These are phyloP conservation scores for Fusarium torreyae DNA, from an alignment of 2,329 filamentous ascomycete genomes.

Conservation along the genomic window DNA sequence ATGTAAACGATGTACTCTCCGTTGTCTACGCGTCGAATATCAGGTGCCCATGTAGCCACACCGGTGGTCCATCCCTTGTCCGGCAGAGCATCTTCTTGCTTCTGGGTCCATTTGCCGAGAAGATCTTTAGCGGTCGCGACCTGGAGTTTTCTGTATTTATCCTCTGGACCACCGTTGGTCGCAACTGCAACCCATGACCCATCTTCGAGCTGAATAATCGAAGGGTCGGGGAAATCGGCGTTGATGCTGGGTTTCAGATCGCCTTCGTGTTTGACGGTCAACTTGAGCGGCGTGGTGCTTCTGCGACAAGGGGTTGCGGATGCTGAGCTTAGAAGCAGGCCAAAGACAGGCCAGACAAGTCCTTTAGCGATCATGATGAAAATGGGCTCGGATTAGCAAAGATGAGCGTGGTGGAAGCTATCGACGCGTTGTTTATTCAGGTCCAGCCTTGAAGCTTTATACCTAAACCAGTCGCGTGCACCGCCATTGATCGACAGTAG, in stretches of 20 bases:
- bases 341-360: neutral
- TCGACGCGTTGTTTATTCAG: too few species aligned
- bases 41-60: slow-evolving; percentile 16
- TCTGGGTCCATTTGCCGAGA: slow-evolving; percentile 9
- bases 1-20: slow-evolving; percentile 23
- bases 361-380: neutral
- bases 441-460: neutral
- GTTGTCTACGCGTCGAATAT: slow-evolving; percentile 8
- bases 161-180: slow-evolving; percentile 4
- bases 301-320: neutral
- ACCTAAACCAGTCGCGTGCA: neutral
- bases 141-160: slow-evolving; percentile 3
- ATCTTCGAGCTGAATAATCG: slow-evolving; percentile 15
- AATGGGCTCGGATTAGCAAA: neutral
- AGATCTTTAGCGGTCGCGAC: slow-evolving; percentile 12
- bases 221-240: slow-evolving; percentile 27
- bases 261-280: slow-evolving; percentile 16
- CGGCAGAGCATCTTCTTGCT: slow-evolving; percentile 10
- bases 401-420: neutral
- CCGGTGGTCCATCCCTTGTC: slow-evolving; percentile 29
- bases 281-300: slow-evolving; percentile 5
- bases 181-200: slow-evolving; percentile 29
- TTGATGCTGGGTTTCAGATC: slow-evolving; percentile 1
- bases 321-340: neutral
- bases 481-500: slow-evolving; percentile 4